Base-by-base conservation (phyloP, 1,284 basidiomycete genomes). In the Gomphus sp. region DNA sequence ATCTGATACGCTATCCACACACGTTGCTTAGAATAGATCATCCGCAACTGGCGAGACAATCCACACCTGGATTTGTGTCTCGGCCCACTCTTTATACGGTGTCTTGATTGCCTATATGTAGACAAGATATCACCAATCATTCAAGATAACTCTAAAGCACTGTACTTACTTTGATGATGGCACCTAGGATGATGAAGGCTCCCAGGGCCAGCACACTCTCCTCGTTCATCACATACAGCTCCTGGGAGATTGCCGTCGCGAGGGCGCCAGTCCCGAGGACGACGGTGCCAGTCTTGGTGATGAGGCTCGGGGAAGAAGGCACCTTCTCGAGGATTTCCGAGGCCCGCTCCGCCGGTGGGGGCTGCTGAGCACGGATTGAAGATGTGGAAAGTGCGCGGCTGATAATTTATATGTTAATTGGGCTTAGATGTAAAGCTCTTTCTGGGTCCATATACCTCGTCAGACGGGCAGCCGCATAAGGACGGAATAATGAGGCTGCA, bases 221-320 rank as follows among this genome's bases (percentile, higher is more conserved):
- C 76, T 98, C 95, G 74, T 98, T 98, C 69, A 96, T 84, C 62
- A 99, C 96, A 73, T 98, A 98, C 60, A 98, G 85, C 77, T 99
- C 96, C 73, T 94, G 91, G 44, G 93, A 97, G 76, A 98, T 95
- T 70, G 94, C 95, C 22, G 93, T 85, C 33, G 95, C 96, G 62
- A 89, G 78, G 62, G 93, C 79, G 70, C 93, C 94, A 44, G 93
- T 91, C 68, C 93, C 93, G 63, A 98, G 85, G 69, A 97, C 80
- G 69, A 95, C 87, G 63, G 90, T 86, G 64, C 93, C 93, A 56
- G 91, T 96, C 80, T 98, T 98, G 72, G 93, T 92, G 77, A 96
- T 81, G 73, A 98, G 81, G 67, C 78, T 81, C 44, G 91, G 90
- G 64, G 91, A 91, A 57, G 93, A 93, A 54, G 96, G 97, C 63